Evolutionary conservation across 1,284 basidiomycete genomes (phyloP).

Genomic region (Cryptococcus sp.): DNA sequence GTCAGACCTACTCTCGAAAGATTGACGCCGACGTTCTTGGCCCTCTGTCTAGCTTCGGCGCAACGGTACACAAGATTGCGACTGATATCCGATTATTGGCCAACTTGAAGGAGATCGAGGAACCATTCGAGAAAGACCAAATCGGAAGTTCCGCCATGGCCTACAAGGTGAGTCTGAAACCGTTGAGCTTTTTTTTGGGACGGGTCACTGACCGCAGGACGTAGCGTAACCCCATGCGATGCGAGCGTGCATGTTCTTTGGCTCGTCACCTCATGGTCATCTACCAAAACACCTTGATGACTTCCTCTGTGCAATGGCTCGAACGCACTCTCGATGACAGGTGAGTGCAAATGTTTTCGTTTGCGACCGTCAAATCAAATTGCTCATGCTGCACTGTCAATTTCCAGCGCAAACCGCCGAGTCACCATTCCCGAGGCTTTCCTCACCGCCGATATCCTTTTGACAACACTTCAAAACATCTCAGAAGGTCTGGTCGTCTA

Average conservation of each 20-base stretch:
- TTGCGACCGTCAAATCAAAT: background rate
- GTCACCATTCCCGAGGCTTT: constrained; percentile 96
- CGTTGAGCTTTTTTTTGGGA: background rate
- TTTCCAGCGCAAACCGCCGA: constrained; percentile 86
- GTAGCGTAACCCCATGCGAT: constrained; percentile 94
- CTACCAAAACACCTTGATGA: constrained; percentile 92
- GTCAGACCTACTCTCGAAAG: constrained; percentile 98
- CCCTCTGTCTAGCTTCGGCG: constrained; percentile 86
- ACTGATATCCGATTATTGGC: constrained; percentile 92
- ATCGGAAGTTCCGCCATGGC: constrained; percentile 98
- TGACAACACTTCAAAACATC: constrained; percentile 94
- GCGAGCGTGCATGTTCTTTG: constrained; percentile 93
- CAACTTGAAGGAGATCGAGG: constrained; percentile 97
- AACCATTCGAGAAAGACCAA: constrained; percentile 98
- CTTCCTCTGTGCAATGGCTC: constrained; percentile 90
- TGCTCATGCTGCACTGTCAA: background rate
- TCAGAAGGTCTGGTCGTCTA: constrained; percentile 97
- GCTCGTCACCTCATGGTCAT: constrained; percentile 89
- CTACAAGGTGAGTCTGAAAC: constrained; percentile 67
- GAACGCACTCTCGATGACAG: constrained; percentile 94
- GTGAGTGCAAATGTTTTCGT: constrained; percentile 49
- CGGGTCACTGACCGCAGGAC: background rate
- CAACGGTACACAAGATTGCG: constrained; percentile 96
- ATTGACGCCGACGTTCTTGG: constrained; percentile 92
- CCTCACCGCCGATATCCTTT: constrained; percentile 93